Base-by-base conservation (phyloP, 805 yeast genomes). In the Candida boidinii region DNA sequence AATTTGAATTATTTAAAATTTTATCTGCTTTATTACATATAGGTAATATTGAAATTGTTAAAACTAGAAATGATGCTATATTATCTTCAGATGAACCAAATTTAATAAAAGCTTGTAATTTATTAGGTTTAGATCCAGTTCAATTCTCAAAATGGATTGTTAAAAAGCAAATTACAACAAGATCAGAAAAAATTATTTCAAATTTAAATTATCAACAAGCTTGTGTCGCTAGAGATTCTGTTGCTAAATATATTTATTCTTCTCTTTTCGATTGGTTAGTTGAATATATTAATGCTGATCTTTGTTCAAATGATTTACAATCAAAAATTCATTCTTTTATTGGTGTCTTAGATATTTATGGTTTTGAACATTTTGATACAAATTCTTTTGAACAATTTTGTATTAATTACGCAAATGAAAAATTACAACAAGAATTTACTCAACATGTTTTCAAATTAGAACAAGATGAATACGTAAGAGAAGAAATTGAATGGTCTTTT, bases 371-470 rank as follows among this genome's bases (percentile, higher is more conserved):
- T 60, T 90, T 90, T 55, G 88, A 85, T 45, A 78, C 74, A 49
- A 90, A 90, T 61, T 87, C 96, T 7, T 90, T 90, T 51, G 98
- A 90, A 61, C 98, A 90, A 59, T 90, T 90, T 60, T 90, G 98
- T 65, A 88, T 88, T 60, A 88, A 88, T 57, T 88, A 88, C 56
- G 96, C 96, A 28, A 88, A 88, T 60, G 98, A 90, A 64, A 90
- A 90, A 60, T 70, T 90, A 48, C 97, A 90, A 60, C 97, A 90
- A 60, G 96, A 90, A 57, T 90, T 90, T 60, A 90, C 88, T 50
- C 96, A 87, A 64, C 96, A 90, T 51, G 96, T 90, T 34, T 90
- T 90, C 73, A 90, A 90, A 54, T 70, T 92, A 40, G 98, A 90
- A 55, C 97, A 92, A 65, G 95, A 88, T 51, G 96, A 92, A 54